Evolutionary conservation across 202 grass and related monocot genomes (phyloP).

Genomic region (Musa balbisiana): DNA sequence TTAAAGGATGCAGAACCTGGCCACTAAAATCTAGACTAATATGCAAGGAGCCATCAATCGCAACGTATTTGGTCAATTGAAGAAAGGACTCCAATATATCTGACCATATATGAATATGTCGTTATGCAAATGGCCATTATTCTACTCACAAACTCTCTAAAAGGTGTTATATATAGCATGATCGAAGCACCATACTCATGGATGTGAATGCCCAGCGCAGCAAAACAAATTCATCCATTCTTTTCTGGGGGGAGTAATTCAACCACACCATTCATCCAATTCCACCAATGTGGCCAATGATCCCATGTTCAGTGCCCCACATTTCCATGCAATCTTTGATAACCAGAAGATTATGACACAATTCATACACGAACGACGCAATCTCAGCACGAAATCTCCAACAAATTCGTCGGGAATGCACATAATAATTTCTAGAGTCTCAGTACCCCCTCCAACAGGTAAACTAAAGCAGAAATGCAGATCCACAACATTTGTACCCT

Average conservation of each 20-base stretch:
- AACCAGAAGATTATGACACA: neutral
- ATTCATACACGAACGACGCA: too few relatives aligned
- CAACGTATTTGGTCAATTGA: too few relatives aligned
- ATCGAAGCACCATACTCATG: neutral
- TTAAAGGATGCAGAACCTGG: too few relatives aligned
- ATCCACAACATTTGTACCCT: neutral
- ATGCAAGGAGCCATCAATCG: too few relatives aligned
- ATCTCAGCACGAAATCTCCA: neutral
- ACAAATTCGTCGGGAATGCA: neutral
- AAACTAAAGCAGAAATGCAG: constrained; percentile 5
- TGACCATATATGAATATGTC: too few relatives aligned
- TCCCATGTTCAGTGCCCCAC: neutral
- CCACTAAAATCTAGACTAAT: too few relatives aligned
- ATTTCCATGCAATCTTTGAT: neutral
- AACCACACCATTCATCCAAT: neutral
- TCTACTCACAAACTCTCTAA: neutral
- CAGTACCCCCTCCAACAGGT: too few relatives aligned
- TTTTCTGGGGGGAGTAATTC: neutral
- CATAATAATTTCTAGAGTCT: neutral
- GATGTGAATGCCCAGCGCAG: neutral
- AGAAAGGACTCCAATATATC: too few relatives aligned
- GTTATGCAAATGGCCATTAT: too few relatives aligned
- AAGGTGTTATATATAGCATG: neutral
- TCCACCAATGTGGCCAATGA: neutral
- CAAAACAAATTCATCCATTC: neutral